phyloP scores from a whole-genome alignment of 352 stramenopile species.

The Hyaloperonospora arabidopsidis region DNA sequence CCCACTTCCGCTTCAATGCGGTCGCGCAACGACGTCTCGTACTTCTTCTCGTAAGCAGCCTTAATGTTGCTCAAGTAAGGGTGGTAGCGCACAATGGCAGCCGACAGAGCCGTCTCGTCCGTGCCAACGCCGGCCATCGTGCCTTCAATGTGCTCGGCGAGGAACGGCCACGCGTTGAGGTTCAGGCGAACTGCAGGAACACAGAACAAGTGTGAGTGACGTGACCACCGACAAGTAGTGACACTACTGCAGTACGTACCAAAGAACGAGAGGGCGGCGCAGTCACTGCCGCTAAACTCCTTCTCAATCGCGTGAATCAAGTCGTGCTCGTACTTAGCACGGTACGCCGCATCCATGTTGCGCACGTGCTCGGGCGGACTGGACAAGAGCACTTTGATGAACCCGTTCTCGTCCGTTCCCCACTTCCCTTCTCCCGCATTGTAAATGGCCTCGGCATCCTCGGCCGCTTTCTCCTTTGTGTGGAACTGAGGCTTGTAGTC shows the following conservation, averaged over 20 bases:
- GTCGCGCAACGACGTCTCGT: constrained; percentile 51
- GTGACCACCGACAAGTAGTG: not conserved
- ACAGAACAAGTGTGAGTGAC: constrained; percentile 2
- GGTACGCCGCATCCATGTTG: constrained; percentile 51
- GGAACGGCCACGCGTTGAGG: constrained; percentile 48
- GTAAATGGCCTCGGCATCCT: constrained; percentile 59
- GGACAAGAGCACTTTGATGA: constrained; percentile 53
- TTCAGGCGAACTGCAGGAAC: constrained; percentile 32
- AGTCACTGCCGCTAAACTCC: constrained; percentile 58
- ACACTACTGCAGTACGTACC: constrained; percentile 14
- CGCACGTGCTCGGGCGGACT: constrained; percentile 55
- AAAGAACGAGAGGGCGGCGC: constrained; percentile 47
- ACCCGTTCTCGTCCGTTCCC: constrained; percentile 60
- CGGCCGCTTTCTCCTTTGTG: constrained; percentile 52
- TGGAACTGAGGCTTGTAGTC: constrained; percentile 18
- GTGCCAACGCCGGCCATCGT: constrained; percentile 68
- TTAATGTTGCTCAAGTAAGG: constrained; percentile 45
- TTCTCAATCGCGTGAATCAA: constrained; percentile 50
- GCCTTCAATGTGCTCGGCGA: constrained; percentile 53
- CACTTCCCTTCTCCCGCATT: constrained; percentile 73
- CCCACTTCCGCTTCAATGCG: constrained; percentile 45
- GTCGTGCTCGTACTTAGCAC: constrained; percentile 49
- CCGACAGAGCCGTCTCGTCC: constrained; percentile 53
- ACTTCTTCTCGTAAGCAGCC: constrained; percentile 45
- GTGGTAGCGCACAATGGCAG: constrained; percentile 66